phyloP scores from a whole-genome alignment of 768 basidiomycete genomes.

The Cystobasidiopsis lactophilus region DNA sequence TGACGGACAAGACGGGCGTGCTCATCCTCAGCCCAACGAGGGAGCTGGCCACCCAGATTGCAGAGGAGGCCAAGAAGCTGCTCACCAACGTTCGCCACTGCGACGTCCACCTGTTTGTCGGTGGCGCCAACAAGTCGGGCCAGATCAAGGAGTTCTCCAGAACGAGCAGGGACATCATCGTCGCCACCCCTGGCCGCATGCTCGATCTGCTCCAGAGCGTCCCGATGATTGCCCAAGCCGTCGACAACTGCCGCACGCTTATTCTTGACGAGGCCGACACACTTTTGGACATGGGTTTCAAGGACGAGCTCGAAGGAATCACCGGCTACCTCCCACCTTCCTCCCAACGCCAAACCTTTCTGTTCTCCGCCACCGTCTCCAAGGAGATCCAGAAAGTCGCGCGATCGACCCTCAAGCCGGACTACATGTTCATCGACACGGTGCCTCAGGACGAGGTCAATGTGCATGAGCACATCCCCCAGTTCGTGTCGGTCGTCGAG shows the following conservation, averaged over 20 bases:
- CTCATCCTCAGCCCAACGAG: constrained; percentile 28
- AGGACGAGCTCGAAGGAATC: constrained; percentile 45
- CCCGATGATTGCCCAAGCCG: constrained; percentile 33
- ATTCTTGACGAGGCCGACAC: constrained; percentile 43
- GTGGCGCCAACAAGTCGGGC: constrained; percentile 41
- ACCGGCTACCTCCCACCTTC: constrained; percentile 21
- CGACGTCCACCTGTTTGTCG: constrained; percentile 51
- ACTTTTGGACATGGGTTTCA: constrained; percentile 28
- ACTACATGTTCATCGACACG: constrained; percentile 36
- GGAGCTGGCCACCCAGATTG: constrained; percentile 27
- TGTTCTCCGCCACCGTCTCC: constrained; percentile 31
- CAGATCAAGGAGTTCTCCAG: constrained; percentile 49
- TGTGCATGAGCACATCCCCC: constrained; percentile 50
- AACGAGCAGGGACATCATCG: constrained; percentile 33
- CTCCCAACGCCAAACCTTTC: constrained; percentile 31
- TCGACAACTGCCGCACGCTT: constrained; percentile 44
- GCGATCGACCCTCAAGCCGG: constrained; percentile 21
- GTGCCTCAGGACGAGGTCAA: constrained; percentile 37
- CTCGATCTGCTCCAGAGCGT: constrained; percentile 27
- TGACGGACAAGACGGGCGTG: constrained; percentile 27
- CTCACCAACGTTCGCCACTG: constrained; percentile 35
- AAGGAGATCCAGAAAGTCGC: constrained; percentile 27
- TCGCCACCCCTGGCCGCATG: constrained; percentile 29
- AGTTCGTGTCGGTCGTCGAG: constrained; percentile 52
- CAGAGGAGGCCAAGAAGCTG: constrained; percentile 36